phyloP scores from a whole-genome alignment of 768 basidiomycete species.

The Trametes cingulata region DNA sequence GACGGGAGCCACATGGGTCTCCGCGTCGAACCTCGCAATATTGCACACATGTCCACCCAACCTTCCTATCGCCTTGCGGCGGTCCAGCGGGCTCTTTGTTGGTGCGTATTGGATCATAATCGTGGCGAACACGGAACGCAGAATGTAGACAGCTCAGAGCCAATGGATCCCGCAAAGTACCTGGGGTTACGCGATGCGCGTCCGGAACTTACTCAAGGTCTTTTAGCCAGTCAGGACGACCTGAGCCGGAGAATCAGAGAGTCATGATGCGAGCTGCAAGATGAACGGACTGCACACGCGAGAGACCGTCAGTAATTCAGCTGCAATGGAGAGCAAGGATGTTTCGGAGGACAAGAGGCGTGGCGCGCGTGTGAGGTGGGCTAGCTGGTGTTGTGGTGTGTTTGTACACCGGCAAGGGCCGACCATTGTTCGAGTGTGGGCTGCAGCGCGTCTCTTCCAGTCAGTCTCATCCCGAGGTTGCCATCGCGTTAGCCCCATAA shows the following conservation, averaged over 20 bases:
- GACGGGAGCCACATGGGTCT: background rate
- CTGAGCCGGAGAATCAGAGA: background rate
- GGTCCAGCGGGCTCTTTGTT: slow-evolving; percentile 21
- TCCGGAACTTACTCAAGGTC: no score
- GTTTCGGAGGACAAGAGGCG: background rate
- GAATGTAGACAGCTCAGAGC: background rate
- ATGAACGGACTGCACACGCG: background rate
- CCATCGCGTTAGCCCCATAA: background rate
- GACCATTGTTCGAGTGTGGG: slow-evolving; percentile 15
- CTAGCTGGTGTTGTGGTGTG: slow-evolving; percentile 11
- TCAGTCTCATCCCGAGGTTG: background rate
- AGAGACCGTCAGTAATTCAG: no score
- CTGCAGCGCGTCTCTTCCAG: background rate
- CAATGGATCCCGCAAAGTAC: no score
- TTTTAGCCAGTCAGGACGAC: background rate
- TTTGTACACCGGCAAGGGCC: slow-evolving; percentile 17
- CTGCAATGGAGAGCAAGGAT: background rate
- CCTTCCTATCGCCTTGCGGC: slow-evolving; percentile 17
- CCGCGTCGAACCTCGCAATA: slow-evolving; percentile 2
- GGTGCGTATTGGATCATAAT: background rate
- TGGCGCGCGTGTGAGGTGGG: background rate
- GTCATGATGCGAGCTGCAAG: background rate
- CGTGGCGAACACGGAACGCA: background rate
- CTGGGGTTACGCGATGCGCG: no score
- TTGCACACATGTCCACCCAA: slow-evolving; percentile 22